Percentiles rank a stretch among this genome's conserved stretches.
phyloP scores from a whole-genome alignment of 176 grass and related monocot species.

The Chloris gayana region DNA sequence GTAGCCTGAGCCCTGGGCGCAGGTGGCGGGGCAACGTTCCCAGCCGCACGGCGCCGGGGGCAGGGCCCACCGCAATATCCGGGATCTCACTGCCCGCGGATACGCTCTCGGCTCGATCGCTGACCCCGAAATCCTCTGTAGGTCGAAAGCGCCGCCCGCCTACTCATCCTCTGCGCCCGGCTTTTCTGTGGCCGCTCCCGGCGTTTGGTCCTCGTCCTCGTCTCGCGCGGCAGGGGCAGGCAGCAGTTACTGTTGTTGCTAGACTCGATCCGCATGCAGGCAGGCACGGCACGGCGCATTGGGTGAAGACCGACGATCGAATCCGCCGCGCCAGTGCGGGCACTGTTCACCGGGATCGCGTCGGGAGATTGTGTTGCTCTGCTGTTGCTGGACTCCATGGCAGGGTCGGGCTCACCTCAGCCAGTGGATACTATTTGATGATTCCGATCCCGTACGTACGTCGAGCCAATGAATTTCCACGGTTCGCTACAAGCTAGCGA shows the following conservation, averaged over 20 bases:
- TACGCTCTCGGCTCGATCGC: slow-evolving; percentile 29
- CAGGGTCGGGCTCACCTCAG: background rate
- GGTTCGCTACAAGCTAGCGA: background rate
- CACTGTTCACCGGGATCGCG: slow-evolving; percentile 15
- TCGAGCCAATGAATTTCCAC: background rate
- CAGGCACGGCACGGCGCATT: no score
- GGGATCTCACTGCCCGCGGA: slow-evolving; percentile 38
- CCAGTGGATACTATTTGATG: background rate
- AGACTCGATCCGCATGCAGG: no score
- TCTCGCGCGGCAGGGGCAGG: no score
- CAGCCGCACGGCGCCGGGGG: background rate
- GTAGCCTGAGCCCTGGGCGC: background rate
- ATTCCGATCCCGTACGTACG: background rate
- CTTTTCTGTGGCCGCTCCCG: background rate
- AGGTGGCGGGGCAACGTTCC: background rate
- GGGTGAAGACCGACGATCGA: no score
- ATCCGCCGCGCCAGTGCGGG: slow-evolving; percentile 25
- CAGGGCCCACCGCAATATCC: slow-evolving; percentile 12
- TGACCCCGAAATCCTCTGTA: slow-evolving; percentile 21
- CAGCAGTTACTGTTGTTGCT: no score
- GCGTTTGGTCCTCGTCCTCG: background rate
- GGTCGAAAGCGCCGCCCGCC: slow-evolving; percentile 17
- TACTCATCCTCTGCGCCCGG: background rate
- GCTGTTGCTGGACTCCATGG: background rate
- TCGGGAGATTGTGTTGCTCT: slow-evolving; percentile 11